phyloP scores from a whole-genome alignment of 108 stramenopile genomes.

The Cyclotella kingstonii region DNA sequence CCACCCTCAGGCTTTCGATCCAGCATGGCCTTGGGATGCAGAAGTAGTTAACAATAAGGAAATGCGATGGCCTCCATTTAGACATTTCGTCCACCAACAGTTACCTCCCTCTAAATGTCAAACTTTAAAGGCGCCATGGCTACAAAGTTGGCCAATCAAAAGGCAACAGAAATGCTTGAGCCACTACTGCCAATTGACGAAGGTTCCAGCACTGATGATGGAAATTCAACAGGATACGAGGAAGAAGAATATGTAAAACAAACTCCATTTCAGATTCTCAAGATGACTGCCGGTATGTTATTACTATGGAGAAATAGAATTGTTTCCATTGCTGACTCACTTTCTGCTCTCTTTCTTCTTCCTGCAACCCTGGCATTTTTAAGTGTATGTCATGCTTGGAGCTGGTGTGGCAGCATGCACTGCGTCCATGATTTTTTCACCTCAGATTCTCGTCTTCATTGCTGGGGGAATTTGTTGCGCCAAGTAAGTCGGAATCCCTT shows the following conservation, averaged over 20 bases:
- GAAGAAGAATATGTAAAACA: neutral
- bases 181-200: conserved; percentile 6
- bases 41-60: no score
- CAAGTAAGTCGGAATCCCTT: conserved; percentile 8
- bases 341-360: neutral
- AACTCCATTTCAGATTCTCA: conserved; percentile 3
- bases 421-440: conserved; percentile 18
- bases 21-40: no score
- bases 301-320: neutral
- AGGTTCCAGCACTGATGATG: neutral
- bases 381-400: conserved; percentile 7
- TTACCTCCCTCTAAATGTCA: no score
- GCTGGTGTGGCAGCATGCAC: conserved; percentile 8
- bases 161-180: conserved; percentile 1
- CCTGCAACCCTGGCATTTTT: neutral
- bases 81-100: no score
- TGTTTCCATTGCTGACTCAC: neutral
- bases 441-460: conserved; percentile 15
- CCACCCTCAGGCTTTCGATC: no score
- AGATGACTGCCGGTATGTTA: neutral
- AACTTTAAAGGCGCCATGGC: neutral
- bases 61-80: no score
- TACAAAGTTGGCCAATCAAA: neutral
- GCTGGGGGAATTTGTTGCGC: conserved; percentile 26
- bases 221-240: neutral